Evolutionary conservation across 106 monocot species (phyloP).

Genomic region (Phalaenopsis aphrodite): DNA sequence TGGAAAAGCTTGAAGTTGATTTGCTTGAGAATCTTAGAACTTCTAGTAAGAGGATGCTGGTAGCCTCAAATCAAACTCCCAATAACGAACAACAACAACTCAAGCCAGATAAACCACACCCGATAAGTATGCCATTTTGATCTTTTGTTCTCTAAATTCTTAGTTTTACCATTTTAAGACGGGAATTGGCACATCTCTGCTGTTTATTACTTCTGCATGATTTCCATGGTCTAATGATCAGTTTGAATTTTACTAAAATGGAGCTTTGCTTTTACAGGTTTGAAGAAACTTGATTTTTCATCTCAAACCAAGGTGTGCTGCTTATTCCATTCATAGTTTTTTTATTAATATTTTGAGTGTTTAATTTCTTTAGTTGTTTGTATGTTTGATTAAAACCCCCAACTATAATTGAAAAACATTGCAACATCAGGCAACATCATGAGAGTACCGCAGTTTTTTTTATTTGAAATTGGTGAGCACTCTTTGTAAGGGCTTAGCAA

Average conservation of each 20-base stretch:
- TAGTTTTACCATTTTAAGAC: neutral
- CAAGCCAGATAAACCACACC: slow-evolving; percentile 7
- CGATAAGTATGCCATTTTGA: slow-evolving; percentile 24
- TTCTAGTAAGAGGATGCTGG: slow-evolving; percentile 44
- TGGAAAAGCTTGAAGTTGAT: slow-evolving; percentile 56
- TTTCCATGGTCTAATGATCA: neutral
- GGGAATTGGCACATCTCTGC: no score
- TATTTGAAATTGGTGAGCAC: neutral
- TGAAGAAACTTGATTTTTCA: slow-evolving; percentile 19
- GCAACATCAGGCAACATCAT: slow-evolving; percentile 9
- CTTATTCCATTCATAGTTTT: slow-evolving; percentile 10
- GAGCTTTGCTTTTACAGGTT: slow-evolving; percentile 22
- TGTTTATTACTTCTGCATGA: neutral
- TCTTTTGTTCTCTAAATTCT: neutral
- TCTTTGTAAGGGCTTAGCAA: neutral
- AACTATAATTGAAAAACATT: slow-evolving; percentile 8
- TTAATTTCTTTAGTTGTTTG: neutral
- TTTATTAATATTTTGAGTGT: neutral
- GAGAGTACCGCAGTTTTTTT: neutral
- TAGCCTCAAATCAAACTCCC: slow-evolving; percentile 15
- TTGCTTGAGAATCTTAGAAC: slow-evolving; percentile 56
- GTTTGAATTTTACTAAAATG: neutral
- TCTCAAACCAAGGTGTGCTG: slow-evolving; percentile 38
- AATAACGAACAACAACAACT: neutral
- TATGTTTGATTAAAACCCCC: slow-evolving; percentile 27